Evolutionary conservation across 148 eudicot genomes (phyloP), one percentile per base, ranked within the genome.

Genomic region (Camellia lanceoleosa): DNA sequence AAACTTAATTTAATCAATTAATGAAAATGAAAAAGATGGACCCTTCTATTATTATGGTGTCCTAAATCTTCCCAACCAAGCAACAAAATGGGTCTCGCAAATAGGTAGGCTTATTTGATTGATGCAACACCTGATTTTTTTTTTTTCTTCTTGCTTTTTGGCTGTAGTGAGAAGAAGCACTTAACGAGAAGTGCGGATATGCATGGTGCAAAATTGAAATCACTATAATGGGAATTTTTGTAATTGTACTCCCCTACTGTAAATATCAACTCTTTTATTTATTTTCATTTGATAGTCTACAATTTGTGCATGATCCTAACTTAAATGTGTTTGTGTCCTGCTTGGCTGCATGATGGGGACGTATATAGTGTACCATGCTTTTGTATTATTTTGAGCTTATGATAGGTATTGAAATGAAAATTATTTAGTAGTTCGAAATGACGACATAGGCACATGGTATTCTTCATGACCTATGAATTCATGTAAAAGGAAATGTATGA

Each of bases 11-110:
- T n/a, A 14, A 62, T 20, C 30, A n/a, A 15, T 71, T n/a, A 14
- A 62, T 20, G 78, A 42, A 58, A 1, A 55, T 13, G 49, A 19
- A 10, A 74, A 41, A 74, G n/a, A 41, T 38, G 78, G 77, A 75
- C 78, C 79, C 79, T 75, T 44, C 4, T 59, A 62, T 77, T 47
- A 68, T 18, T 76, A 56, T 5, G 8, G 15, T 83, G 81, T 77
- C 80, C 44, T 43, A 41, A 38, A 58, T 74, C 58, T 77, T 20
- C 11, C 66, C 68, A 51, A 68, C 73, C 54, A 18, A 44, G 19
- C 55, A 43, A 46, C 23, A 15, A 54, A 43, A 16, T 16, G 18
- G 19, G 73, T 69, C 73, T 16, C 73, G 5, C 73, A n/a, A 15
- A 61, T 15, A 4, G 20, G 20, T 9, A 61, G 5, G 19, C 20